Evolutionary conservation across 768 basidiomycete species (phyloP).

Genomic region (Pleurotus sapidus): DNA sequence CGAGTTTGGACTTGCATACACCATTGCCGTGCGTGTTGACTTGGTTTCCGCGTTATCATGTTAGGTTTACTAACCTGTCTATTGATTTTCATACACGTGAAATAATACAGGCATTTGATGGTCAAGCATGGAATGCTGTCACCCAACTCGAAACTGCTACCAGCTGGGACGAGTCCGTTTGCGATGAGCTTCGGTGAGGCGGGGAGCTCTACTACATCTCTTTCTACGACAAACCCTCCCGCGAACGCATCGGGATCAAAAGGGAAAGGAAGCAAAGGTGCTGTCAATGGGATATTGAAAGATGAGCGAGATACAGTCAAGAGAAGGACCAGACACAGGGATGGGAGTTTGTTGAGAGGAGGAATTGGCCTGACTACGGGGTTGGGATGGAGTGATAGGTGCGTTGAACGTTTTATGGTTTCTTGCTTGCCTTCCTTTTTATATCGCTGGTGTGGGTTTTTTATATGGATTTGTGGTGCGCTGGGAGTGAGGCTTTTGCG

Average conservation of each 20-base stretch:
- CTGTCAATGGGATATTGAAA: constrained; percentile 28
- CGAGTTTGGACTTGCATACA: constrained; percentile 66
- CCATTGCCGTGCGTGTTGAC: constrained; percentile 56
- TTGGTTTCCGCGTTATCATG: neutral
- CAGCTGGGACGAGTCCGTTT: constrained; percentile 33
- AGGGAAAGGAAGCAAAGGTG: too few relatives aligned
- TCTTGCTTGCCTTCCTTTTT: neutral
- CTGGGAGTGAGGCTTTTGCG: too few relatives aligned
- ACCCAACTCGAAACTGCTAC: constrained; percentile 59
- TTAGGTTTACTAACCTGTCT: constrained; percentile 7
- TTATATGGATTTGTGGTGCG: too few relatives aligned
- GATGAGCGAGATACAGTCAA: constrained; percentile 57
- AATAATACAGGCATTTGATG: constrained; percentile 54
- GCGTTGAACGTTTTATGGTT: constrained; percentile 12
- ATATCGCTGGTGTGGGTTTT: neutral
- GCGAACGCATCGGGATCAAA: too few relatives aligned
- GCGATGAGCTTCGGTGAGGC: neutral
- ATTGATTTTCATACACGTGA: neutral
- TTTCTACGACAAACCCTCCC: constrained; percentile 23
- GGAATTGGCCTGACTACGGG: constrained; percentile 72
- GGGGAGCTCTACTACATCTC: constrained; percentile 6
- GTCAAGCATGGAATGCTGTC: constrained; percentile 64
- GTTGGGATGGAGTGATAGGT: constrained; percentile 76
- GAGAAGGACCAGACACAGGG: constrained; percentile 58
- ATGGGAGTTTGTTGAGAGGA: constrained; percentile 53